Base-by-base conservation (phyloP, 139 green algal species). In the Picocystis salinarum region DNA sequence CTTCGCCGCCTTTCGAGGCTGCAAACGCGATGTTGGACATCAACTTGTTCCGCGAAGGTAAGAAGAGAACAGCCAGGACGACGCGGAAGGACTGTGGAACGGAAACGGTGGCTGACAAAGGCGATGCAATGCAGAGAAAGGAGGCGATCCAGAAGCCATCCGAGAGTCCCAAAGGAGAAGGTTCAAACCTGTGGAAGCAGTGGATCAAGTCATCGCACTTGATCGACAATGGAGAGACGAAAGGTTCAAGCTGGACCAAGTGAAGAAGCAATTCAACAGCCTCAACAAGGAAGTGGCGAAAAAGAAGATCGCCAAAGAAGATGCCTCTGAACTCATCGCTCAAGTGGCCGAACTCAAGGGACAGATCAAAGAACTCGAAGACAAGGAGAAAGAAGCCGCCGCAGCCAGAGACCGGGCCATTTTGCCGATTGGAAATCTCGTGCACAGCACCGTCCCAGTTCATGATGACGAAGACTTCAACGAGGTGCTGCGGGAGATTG, bases 401-500 rank as follows among this genome's bases (percentile, higher is more conserved):
- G 55, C 49, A 5, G 57, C 55, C 15, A 60, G 77, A 1, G 84
- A 95, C 48, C 46, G 44, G 29, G 67, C 70, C 9, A 28, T 96
- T 25, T 28, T 62, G 4, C 34, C 55, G n/a, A 92, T 99, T 33
- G 89, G 89, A 36, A 99, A 99, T 70, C 45, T 95, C 18, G 88
- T 99, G 56, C 88, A 94, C 53, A 79, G 94, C 61, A 74, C 47
- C 28, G 88, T 97, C 36, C 83, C 86, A 9, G 50, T 96, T 25
- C 64, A 50, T 42, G 50, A 95, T 39, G 73, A 99, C 54, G 89
- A 99, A 75, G 77, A 65, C 27, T 80, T 92, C 71, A 98, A 98
- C 50, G 65, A 55, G 1, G 62, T 95, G 4, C 76, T 92, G 1
- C 70, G 71, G n/a, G 26, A 69, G 59, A 39, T 80, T 56, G 33